Evolutionary conservation across 1,284 basidiomycete species (phyloP), one percentile per base, ranked within the genome.

Genomic region (Heimioporus retisporus): DNA sequence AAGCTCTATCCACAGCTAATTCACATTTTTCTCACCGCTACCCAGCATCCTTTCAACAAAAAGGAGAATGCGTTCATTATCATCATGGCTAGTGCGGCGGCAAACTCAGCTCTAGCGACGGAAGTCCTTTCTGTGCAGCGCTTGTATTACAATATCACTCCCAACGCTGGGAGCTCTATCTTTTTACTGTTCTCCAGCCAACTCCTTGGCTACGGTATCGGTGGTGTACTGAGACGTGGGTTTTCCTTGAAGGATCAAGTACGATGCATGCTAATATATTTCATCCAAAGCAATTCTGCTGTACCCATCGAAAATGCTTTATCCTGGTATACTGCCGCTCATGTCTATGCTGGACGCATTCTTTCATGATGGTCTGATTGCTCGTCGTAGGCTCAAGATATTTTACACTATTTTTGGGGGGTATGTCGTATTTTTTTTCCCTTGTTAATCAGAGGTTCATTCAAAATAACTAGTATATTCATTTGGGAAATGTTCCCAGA

Each of bases 71-170:
- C 87, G 0, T 86, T 87, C 40, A 87, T 92, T 50, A 84, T 90
- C 25, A 90, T 92, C 70, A 90, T 92, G 88, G 77, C 90, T 3
- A 88, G 88, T 48, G 89, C 91, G 7, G 89, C 90, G 1, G 85
- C 88, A 3, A 85, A 85, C 8, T 87, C 88, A 0, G 90, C 91
- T 1, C 83, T 90, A 54, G 91, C 86, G 2, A 90, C 90, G 58
- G 87, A 90, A 65, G 83, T 93, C 50, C 84, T 92, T 57, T 89
- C 90, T 0, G 90, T 90, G 1, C 84, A 93, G 57, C 83, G 87
- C 55, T 70, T 82, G 35, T 85, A 78, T 56, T 91, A 92, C 69
- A 82, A 88, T 69, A 84, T 90, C 64, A 85, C 78, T 5, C 83
- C 89, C 2, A 86, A 88, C 65, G 77, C 83, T 19, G 85, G 77